A percentile compares a stretch with the other conserved stretches of the same genome.
These are phyloP conservation scores for Nigrograna mackinnonii DNA, from an alignment of 2,329 filamentous ascomycete genomes.

Conservation along the genomic window DNA sequence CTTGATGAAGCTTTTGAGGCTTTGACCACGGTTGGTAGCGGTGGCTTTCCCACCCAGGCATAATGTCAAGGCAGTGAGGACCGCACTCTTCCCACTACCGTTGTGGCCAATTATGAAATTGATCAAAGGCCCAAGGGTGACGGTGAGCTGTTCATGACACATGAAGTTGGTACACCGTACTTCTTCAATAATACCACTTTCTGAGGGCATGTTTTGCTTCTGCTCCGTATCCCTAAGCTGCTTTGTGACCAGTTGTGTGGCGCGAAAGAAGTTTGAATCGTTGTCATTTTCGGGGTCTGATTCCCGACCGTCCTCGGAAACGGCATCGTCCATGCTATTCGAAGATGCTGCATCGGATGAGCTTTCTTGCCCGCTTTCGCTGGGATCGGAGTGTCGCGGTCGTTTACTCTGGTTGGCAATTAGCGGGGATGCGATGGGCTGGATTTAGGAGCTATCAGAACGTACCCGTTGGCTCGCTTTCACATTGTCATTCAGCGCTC, in stretches of 20 bases:
- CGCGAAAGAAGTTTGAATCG: constrained; percentile 24
- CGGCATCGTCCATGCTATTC: too few species aligned
- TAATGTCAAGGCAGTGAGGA: constrained; percentile 88
- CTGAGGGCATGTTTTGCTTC: constrained; percentile 68
- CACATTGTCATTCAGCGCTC: background rate
- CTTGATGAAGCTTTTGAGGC: constrained; percentile 88
- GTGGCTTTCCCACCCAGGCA: constrained; percentile 95
- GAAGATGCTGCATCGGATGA: too few species aligned
- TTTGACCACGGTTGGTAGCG: constrained; percentile 88
- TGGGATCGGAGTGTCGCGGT: background rate
- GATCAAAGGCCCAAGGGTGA: constrained; percentile 88
- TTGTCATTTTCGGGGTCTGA: constrained; percentile 4
- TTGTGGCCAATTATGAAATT: constrained; percentile 99
- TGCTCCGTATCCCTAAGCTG: constrained; percentile 23
- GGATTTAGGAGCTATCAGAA: too few species aligned
- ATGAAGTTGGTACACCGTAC: constrained; percentile 93
- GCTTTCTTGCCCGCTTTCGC: background rate
- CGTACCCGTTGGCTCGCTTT: background rate
- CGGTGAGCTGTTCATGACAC: constrained; percentile 83
- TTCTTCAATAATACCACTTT: constrained; percentile 85
- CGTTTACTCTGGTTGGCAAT: background rate
- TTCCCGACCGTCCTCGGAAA: background rate
- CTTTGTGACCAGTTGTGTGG: constrained; percentile 33
- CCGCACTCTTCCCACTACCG: constrained; percentile 95
- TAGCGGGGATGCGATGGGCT: too few species aligned